Evolutionary conservation across 2,329 filamentous ascomycete species (phyloP), one percentile per base, ranked within the genome.

Genomic region (Ophiostoma pallidulum): DNA sequence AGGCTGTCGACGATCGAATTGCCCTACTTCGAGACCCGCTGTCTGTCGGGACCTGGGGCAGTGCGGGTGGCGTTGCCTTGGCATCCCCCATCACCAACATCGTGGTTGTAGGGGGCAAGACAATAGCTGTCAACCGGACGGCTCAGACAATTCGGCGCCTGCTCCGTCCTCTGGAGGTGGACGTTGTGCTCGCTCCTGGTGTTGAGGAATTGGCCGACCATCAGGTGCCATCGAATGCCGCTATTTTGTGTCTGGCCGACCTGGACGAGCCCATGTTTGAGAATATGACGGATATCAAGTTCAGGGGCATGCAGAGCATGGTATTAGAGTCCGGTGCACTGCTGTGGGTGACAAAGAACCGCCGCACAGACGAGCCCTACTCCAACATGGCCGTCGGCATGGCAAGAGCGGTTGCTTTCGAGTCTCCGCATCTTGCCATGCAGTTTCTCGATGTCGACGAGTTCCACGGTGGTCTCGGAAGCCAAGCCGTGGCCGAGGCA

Each of bases 211-310:
- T 50, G 14, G 48, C 38, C 3, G 38, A 41, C 4, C 20, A 36
- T 3, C 18, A 9, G 3, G 28, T 50, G 24, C 33, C 40, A 9
- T 16, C 51, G 12, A 26, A 39, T 22, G 39, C 49, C 28, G 43
- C 51, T 28, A 43, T 60, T 4, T 20, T 60, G 35, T 53, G 48
- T 32, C 40, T 60, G n/a, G 28, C 50, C 5, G 59, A 62, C 8
- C 53, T 62, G 8, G 60, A 60, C 44, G 41, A 48, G 20, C 54
- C 56, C 16, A 29, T 59, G 12, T 58, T 63, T 45, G 40, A 57
- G 45, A 38, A 48, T 20, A 32, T 59, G 20, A 59, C 49, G 8
- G 26, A 36, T 2, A 39, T 39, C 29, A 51, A 50, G 26, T 55
- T 59, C 20, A 32, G 53, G 2, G 48, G 45, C 14, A 44, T 60